Evolutionary conservation across 352 stramenopile genomes (phyloP).

Genomic region (Lagenidium sp.): DNA sequence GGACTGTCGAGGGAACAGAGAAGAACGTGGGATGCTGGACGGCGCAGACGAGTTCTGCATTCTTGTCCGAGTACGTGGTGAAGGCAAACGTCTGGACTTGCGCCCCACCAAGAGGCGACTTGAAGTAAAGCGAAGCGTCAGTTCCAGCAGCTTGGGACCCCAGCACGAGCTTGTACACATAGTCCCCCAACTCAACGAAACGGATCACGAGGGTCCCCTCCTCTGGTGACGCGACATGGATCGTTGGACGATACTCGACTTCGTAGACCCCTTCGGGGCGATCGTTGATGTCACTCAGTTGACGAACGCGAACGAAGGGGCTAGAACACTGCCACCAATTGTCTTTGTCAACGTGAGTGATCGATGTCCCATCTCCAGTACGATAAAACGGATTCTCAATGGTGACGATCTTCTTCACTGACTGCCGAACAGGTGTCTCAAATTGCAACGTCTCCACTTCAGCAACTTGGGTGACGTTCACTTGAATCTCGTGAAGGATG

Average conservation of each 20-base stretch:
- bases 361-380: not conserved
- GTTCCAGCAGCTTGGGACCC: slow-evolving; percentile 55
- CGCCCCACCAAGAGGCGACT: slow-evolving; percentile 59
- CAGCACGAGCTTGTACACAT: slow-evolving; percentile 79
- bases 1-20: slow-evolving; percentile 31
- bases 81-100: slow-evolving; percentile 81
- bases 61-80: slow-evolving; percentile 30
- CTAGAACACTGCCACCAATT: slow-evolving; percentile 82
- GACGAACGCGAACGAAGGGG: slow-evolving; percentile 52
- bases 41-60: slow-evolving; percentile 39
- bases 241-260: slow-evolving; percentile 82
- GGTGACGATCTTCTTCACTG: slow-evolving; percentile 67
- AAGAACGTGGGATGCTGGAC: slow-evolving; percentile 66
- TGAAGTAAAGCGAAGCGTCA: slow-evolving; percentile 76
- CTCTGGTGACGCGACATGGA: slow-evolving; percentile 26
- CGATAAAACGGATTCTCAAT: slow-evolving; percentile 88
- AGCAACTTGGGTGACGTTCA: slow-evolving; percentile 43
- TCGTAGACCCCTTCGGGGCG: slow-evolving; percentile 81
- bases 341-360: slow-evolving; percentile 50
- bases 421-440: slow-evolving; percentile 79
- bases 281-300: slow-evolving; percentile 59
- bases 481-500: slow-evolving; percentile 45
- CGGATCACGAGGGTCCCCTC: slow-evolving; percentile 65
- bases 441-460: slow-evolving; percentile 77
- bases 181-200: slow-evolving; percentile 84